Evolutionary conservation across 75 land plant genomes (phyloP).

Genomic region (Cryptomeria japonica): DNA sequence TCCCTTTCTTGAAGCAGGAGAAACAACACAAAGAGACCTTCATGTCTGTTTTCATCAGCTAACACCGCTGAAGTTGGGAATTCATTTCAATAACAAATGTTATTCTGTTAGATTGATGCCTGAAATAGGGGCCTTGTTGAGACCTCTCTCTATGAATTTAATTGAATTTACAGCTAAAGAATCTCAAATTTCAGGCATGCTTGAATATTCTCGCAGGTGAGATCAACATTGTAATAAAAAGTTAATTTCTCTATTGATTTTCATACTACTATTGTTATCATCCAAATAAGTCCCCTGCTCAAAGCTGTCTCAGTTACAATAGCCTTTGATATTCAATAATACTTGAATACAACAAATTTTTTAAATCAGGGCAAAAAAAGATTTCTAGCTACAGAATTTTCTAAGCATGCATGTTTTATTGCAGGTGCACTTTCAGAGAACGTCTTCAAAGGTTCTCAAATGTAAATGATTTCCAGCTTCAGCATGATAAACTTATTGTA

Average conservation of each 20-base stretch:
- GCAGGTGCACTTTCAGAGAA: slow-evolving; percentile 65
- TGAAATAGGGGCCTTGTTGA: slow-evolving; percentile 83
- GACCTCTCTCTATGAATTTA: slow-evolving; percentile 61
- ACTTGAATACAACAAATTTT: background rate
- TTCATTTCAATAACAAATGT: slow-evolving; percentile 52
- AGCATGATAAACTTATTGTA: slow-evolving; percentile 46
- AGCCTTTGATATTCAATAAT: background rate
- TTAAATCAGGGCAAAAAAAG: background rate
- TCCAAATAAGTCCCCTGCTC: background rate
- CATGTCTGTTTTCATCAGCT: slow-evolving; percentile 78
- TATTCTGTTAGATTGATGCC: slow-evolving; percentile 69
- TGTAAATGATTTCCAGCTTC: background rate
- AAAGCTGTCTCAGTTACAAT: background rate
- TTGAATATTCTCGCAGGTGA: slow-evolving; percentile 79
- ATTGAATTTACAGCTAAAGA: slow-evolving; percentile 59
- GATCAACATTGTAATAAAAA: slow-evolving; percentile 1
- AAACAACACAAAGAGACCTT: slow-evolving; percentile 41
- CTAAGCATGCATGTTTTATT: background rate
- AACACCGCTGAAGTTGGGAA: slow-evolving; percentile 64
- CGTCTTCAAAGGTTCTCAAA: slow-evolving; percentile 11
- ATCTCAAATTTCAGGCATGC: slow-evolving; percentile 82
- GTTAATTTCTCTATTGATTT: background rate
- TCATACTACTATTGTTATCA: background rate
- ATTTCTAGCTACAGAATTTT: slow-evolving; percentile 3
- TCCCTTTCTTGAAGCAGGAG: slow-evolving; percentile 51